Conservation (phyloP, 2,329 filamentous ascomycete species). For the Cercospora sp. region DNA sequence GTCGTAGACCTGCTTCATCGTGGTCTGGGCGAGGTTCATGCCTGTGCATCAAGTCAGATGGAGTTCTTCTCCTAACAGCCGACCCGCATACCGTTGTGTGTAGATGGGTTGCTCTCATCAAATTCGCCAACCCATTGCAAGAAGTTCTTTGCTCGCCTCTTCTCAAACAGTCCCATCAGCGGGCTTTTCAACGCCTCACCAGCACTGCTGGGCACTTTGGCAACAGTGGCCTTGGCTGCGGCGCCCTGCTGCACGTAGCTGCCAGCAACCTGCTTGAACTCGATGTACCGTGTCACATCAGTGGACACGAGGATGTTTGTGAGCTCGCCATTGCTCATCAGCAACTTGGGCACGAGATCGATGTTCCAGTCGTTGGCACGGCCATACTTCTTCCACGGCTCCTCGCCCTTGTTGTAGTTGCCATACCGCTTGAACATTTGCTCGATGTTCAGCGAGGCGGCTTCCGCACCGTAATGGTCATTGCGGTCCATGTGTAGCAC, state of each 20-base stretch:
- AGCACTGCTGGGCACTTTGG: constrained; percentile 94
- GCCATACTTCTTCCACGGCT: constrained; percentile 98
- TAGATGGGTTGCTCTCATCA: constrained; percentile 74
- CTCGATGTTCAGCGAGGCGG: constrained; percentile 95
- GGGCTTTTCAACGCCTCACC: constrained; percentile 86
- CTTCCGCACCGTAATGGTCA: constrained; percentile 96
- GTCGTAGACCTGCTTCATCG: constrained; percentile 98
- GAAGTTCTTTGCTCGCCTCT: constrained; percentile 94
- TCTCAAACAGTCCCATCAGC: constrained; percentile 96
- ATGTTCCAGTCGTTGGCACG: constrained; percentile 99
- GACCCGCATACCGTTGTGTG: constrained; percentile 73
- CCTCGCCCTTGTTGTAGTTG: constrained; percentile 73
- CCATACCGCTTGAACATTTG: constrained; percentile 96
- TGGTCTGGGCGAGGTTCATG: constrained; percentile 73
- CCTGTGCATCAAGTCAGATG: constrained; percentile 50
- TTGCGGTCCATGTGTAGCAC: constrained; percentile 98
- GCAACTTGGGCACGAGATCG: constrained; percentile 94
- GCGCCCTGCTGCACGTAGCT: constrained; percentile 92
- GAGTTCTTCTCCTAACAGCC: not conserved
- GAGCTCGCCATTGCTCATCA: constrained; percentile 97
- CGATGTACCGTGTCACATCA: constrained; percentile 61
- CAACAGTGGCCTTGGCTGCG: constrained; percentile 81
- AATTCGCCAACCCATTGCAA: constrained; percentile 92
- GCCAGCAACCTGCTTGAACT: constrained; percentile 72
- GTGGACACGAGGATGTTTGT: constrained; percentile 98